These are phyloP conservation scores for Ceratobasidium sp. DNA, from an alignment of 1,284 basidiomycete species.

Conservation along the genomic window DNA sequence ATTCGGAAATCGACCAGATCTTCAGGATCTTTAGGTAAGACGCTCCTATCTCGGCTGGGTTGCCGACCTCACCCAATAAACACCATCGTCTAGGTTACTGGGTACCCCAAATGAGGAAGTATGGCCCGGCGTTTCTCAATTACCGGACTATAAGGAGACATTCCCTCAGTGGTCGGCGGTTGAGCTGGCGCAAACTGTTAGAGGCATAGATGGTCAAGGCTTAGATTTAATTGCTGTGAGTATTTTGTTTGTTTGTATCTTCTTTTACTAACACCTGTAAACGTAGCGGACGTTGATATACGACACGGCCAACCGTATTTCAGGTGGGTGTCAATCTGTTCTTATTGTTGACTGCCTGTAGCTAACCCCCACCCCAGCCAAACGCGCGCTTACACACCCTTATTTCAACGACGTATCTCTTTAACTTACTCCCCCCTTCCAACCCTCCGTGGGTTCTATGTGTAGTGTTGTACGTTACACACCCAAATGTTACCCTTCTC, in stretches of 20 bases:
- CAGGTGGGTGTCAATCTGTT: constrained; percentile 66
- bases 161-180: constrained; percentile 90
- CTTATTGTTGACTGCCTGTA: constrained; percentile 13
- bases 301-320: constrained; percentile 94
- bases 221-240: constrained; percentile 81
- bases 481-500: background rate
- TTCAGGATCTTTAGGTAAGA: constrained; percentile 96
- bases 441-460: background rate
- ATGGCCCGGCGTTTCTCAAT: constrained; percentile 90
- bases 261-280: constrained; percentile 50
- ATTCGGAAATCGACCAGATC: constrained; percentile 99
- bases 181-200: constrained; percentile 56
- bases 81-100: constrained; percentile 71
- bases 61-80: background rate
- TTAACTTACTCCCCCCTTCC: background rate
- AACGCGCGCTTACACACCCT: constrained; percentile 83
- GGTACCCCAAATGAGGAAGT: constrained; percentile 94
- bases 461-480: background rate
- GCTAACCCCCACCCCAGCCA: constrained; percentile 63
- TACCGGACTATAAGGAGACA: constrained; percentile 96
- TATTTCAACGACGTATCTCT: constrained; percentile 69
- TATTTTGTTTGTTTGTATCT: background rate
- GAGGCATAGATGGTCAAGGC: constrained; percentile 63
- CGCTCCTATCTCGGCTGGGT: background rate
- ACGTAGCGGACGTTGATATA: constrained; percentile 84